Evolutionary conservation across 306 rosid genomes (phyloP), one percentile per base, ranked within the genome.

Genomic region (Purshia tridentata): DNA sequence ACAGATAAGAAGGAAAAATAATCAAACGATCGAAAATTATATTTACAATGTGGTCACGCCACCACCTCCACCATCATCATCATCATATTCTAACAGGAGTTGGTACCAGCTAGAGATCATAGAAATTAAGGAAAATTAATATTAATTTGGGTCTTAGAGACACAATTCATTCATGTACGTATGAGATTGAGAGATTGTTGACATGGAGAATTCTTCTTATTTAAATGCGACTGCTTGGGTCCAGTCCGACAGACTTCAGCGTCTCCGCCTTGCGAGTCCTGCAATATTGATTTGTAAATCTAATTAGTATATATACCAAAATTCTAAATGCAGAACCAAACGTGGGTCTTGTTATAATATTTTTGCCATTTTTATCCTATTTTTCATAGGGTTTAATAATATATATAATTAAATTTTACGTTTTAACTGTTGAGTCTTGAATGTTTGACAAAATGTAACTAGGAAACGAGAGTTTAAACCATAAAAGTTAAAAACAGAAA

Each of bases 241-340:
- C 62, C 70, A 76, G 74, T 39, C 84, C 81, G 3, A 5, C 78
- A 8, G 77, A 19, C 70, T 76, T 71, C 40, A 76, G 84, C 12
- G 80, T 75, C 67, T 76, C 74, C 9, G 74, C 59, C 9, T 59
- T 42, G 42, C 77, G 75, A 55, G 80, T 44, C 65, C 84, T 80
- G 74, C 7, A 59, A n/a, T n/a, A 29, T 29, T 0, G 0, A 23
- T 23, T 23, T 23, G 35, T 23, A 23, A 23, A 23, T 23, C 35
- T 23, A 23, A 23, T 0, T 0, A 23, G 35, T 23, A 23, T 23
- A 2, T 23, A 23, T 23, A 2, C 2, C 35, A 23, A 23, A 23
- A 23, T 23, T 23, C 35, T 23, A 0, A 23, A 2, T 23, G 35
- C 35, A 23, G 35, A 23, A 23, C 35, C 35, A 23, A 23, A 23